phyloP scores from a whole-genome alignment of 2,329 filamentous ascomycete genomes.

The Ophiobolus disseminans region DNA sequence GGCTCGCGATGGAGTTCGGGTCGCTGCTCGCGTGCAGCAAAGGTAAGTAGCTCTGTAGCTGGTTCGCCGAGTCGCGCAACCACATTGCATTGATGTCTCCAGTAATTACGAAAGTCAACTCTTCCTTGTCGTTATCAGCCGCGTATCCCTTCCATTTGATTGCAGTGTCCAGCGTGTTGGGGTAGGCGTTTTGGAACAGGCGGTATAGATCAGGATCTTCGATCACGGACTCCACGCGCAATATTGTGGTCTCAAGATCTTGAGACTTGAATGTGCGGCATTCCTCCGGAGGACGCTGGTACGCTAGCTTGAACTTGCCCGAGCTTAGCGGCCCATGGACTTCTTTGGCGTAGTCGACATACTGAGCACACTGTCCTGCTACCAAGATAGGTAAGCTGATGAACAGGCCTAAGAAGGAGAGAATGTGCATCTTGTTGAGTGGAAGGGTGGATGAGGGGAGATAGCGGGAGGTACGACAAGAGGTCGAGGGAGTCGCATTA shows the following conservation, averaged over 20 bases:
- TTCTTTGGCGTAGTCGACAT: conserved; percentile 50
- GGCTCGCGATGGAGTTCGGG: conserved; percentile 66
- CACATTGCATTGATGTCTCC: conserved; percentile 66
- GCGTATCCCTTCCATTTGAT: conserved; percentile 71
- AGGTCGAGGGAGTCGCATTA: background rate
- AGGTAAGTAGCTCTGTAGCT: conserved; percentile 73
- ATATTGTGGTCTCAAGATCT: conserved; percentile 51
- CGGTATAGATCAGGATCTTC: conserved; percentile 68
- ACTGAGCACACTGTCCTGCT: conserved; percentile 53
- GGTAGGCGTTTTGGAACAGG: conserved; percentile 75
- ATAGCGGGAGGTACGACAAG: background rate
- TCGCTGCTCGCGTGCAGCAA: conserved; percentile 63
- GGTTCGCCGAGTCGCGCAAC: conserved; percentile 66
- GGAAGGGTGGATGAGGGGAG: no score
- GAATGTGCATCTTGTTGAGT: conserved; percentile 38
- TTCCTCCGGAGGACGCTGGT: conserved; percentile 51
- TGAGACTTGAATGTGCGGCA: conserved; percentile 58
- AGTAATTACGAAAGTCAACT: conserved; percentile 67
- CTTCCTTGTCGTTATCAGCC: conserved; percentile 65
- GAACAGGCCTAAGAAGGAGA: conserved; percentile 18
- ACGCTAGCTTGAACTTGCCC: conserved; percentile 55
- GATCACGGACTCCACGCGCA: conserved; percentile 48
- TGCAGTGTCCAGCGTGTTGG: conserved; percentile 77
- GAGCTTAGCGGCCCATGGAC: conserved; percentile 54
- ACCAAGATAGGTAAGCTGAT: conserved; percentile 31